A percentile compares a stretch with the other conserved stretches of the same genome.
Conservation (phyloP, 495 filamentous ascomycete genomes). For the Trichoderma reesei region DNA sequence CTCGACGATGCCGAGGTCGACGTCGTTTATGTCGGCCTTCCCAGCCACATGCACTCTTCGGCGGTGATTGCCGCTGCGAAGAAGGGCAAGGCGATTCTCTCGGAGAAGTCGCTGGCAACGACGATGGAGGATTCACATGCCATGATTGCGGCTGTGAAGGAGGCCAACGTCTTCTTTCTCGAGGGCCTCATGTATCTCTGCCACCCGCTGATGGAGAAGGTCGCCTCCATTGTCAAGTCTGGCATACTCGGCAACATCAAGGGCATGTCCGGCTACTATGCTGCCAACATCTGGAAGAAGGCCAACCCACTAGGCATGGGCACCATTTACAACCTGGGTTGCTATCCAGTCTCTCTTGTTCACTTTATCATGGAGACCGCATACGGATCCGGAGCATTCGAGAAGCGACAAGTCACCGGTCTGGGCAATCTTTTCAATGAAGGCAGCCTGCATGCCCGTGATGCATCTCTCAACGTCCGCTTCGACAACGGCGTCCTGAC, state of each 20-base stretch:
- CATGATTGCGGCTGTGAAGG: slow-evolving; percentile 1
- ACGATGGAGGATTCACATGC: neutral
- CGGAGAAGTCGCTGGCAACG: neutral
- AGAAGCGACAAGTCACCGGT: neutral
- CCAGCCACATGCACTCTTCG: slow-evolving; percentile 1
- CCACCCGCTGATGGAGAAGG: neutral
- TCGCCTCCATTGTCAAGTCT: neutral
- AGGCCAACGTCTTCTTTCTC: neutral
- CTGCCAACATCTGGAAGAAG: slow-evolving; percentile 8
- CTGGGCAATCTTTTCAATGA: neutral
- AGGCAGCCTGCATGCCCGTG: neutral
- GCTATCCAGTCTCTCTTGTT: neutral
- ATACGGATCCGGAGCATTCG: neutral
- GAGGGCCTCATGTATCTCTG: neutral
- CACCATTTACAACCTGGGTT: slow-evolving; percentile 1
- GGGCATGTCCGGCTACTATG: slow-evolving; percentile 1
- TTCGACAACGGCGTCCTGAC: neutral
- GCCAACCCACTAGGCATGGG: slow-evolving; percentile 1
- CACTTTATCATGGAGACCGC: neutral
- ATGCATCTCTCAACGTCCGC: neutral
- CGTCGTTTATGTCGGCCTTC: neutral
- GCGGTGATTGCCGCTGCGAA: slow-evolving; percentile 1
- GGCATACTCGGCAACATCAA: neutral
- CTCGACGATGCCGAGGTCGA: neutral
- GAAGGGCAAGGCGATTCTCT: slow-evolving; percentile 2